Base-by-base conservation (phyloP, 345 rosid genomes). In the Chamaenerion angustifolium region DNA sequence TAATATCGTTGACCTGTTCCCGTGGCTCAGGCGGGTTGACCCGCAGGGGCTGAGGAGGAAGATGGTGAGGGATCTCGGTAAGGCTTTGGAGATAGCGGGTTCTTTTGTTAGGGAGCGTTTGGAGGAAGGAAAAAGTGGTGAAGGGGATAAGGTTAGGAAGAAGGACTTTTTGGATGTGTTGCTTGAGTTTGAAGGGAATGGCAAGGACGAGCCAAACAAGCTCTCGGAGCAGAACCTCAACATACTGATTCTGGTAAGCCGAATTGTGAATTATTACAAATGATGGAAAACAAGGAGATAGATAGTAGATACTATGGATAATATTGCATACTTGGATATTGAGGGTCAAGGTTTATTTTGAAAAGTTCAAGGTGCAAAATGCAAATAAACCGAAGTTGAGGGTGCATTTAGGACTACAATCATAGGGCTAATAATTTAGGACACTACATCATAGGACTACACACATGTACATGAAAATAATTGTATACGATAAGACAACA, bases 161-260 rank as follows among this genome's bases (percentile, higher is more conserved):
- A 63, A 57, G 47, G 82, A 76, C 55, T 76, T 80, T 58, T 56
- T 80, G 58, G 78, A 74, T 54, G 65, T 80, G 50, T 31, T 80
- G 73, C 57, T 80, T n/a, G 73, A 70, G 47, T 76, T 62, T 55
- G 44, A 65, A 63, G 82, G 80, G 1, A 56, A 47, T 15, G 82
- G 78, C 3, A 70, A 61, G 40, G 87, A 71, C 17, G 82, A 72
- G 54, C 74, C 76, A 0, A 55, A 42, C 3, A 71, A 56, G 25
- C 19, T 76, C 14, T 65, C 82, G 1, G 68, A 65, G 0, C 42
- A 46, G 14, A 58, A 71, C n/a, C 15, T 72, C 45, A 63, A 65
- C 59, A 54, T 70, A 15, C 68, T 80, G 17, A 74, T 76, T 12
- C 59, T 80, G 66, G 86, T 76, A 67, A 55, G 42, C 35, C 13